Base-by-base conservation (phyloP, 768 basidiomycete species). In the Boletus sensibilis region DNA sequence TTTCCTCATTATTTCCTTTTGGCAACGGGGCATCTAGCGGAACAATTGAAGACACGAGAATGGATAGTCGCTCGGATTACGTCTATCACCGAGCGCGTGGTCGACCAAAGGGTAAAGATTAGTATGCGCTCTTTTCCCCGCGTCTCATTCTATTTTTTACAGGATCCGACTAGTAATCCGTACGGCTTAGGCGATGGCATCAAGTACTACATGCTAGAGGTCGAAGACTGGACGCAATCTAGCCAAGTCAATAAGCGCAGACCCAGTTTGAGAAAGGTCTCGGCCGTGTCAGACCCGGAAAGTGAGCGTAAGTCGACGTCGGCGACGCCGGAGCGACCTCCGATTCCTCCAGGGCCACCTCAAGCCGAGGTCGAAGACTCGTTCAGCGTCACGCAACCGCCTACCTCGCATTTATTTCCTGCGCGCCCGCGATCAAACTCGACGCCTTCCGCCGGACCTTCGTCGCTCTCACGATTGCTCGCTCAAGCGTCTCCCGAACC, bases 1-100 rank as follows among this genome's bases (percentile, higher is more conserved):
- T 96, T 95, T 74, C 97, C 97, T 46, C 96, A 98, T 73, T 95
- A 98, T 73, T 99, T 99, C 77, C 82, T 99, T 35, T 85, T 92
- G 69, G 90, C 92, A 5, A 90, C 87, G 1, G 90, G 87, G 2
- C 86, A 88, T 62, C 78, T 98, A 44, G 90, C 86, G 21, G 94
- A 97, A 64, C 92, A 94, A 69, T 77, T 97, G 57, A 91, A 90
- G 75, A 86, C 85, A 14, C 80, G 94, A 34, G 96, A 98, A 74
- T 98, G 92, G 93, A 92, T 95, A 64, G 93, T 96, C 21, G 94
- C 93, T 7, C 80, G 94, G 59, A 95, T 96, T 67, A 93, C 90
- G 0, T 89, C 86, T 16, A 90, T 96, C 52, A 80, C 88, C 1
- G 94, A 96, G 69, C 83, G 88, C 18, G 83, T 96, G 33, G 93